Base-by-base conservation (phyloP, 2,329 filamentous ascomycete species). In the Arachnopeziza araneosa region DNA sequence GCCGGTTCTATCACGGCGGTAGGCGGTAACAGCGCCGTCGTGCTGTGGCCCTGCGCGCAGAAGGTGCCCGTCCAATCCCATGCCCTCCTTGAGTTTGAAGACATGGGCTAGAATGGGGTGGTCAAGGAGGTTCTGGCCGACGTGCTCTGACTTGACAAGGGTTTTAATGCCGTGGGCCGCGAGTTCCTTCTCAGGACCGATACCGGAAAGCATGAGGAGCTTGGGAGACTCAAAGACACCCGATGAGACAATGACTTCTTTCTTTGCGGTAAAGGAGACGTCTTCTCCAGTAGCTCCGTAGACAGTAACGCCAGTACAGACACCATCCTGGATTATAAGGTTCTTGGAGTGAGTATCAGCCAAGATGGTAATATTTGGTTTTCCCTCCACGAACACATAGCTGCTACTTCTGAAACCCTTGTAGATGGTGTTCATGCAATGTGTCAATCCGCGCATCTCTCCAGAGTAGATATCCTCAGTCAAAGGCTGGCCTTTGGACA, bases 401-500 rank as follows among this genome's bases (percentile, higher is more conserved):
- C 78, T 80, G 0, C 76, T 78, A 1, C 80, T 81, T 21, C 83
- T 78, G 58, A 75, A 72, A n/a, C 83, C 83, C 9, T 81, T 75
- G 72, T 86, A 83, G 66, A 86, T 85, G 50, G 77, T 78, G 70
- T 83, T 79, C 56, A 82, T 75, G 65, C 79, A 79, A 51, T 83
- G 76, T 50, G 75, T 77, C 1, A 86, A 75, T 2, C 83, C 83
- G 32, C 72, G 69, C 78, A 84, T 81, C 8, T 76, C 73, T 14
- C 83, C 83, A 57, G 80, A 76, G 65, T 81, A 84, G 50, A 86
- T 79, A 56, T 86, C 78, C 14, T 84, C 79, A 0, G 75, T 80
- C 2, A 84, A 57, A 0, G 70, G 67, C 56, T 82, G 72, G 17
- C 82, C 83, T 57, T 77, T 81, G 48, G 76, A 80, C 1, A 75